phyloP scores from a whole-genome alignment of 106 monocot genomes.

The Agapanthus africanus region DNA sequence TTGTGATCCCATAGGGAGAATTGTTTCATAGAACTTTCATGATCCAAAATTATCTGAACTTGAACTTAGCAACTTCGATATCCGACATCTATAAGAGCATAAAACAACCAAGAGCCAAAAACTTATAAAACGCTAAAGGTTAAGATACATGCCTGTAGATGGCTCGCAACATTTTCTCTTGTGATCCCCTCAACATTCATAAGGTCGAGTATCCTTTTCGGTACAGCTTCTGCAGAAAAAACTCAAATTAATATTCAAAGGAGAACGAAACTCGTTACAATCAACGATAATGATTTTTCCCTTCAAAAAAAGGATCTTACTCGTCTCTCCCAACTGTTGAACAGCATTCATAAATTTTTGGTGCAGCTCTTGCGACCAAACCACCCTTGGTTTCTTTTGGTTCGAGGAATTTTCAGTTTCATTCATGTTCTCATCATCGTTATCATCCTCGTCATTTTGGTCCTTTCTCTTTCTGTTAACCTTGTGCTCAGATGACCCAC shows the following conservation, averaged over 20 bases:
- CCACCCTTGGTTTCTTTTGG: slow-evolving; percentile 44
- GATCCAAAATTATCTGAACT: too few relatives aligned
- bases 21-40: not conserved
- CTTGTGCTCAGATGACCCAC: slow-evolving; percentile 13
- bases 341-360: slow-evolving; percentile 53
- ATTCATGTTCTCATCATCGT: slow-evolving; percentile 24
- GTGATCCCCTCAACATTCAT: slow-evolving; percentile 64
- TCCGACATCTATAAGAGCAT: not conserved
- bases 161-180: slow-evolving; percentile 69
- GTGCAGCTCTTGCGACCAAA: slow-evolving; percentile 47
- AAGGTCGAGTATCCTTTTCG: slow-evolving; percentile 57
- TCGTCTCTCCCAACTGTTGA: slow-evolving; percentile 34
- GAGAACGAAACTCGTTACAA: too few relatives aligned
- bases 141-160: slow-evolving; percentile 42
- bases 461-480: slow-evolving; percentile 26
- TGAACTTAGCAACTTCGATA: too few relatives aligned
- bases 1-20: not conserved
- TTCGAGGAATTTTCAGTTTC: slow-evolving; percentile 22
- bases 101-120: too few relatives aligned
- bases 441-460: slow-evolving; percentile 29
- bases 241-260: not conserved
- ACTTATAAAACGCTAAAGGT: not conserved
- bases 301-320: slow-evolving; percentile 27
- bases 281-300: too few relatives aligned
- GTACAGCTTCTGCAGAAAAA: slow-evolving; percentile 50